Evolutionary conservation across 2,329 filamentous ascomycete genomes (phyloP).

Genomic region (Aspergillus unguis): DNA sequence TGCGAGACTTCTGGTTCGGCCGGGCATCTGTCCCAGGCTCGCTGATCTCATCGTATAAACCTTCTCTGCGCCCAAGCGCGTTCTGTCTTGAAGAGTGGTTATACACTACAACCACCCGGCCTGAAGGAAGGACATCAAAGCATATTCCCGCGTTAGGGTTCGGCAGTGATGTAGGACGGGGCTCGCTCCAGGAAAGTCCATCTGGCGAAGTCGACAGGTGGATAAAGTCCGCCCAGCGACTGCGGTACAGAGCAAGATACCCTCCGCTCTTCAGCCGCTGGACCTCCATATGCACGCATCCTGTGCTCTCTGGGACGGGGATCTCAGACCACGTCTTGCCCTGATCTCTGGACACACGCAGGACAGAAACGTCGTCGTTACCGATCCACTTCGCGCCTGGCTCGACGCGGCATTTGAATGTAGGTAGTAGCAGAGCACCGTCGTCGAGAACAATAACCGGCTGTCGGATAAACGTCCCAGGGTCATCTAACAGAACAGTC

Average conservation of each 20-base stretch:
- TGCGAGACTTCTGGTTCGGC: not conserved
- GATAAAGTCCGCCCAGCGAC: conserved; percentile 7
- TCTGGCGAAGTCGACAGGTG: not conserved
- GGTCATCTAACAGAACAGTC: not conserved
- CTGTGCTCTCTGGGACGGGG: not conserved
- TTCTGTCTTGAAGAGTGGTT: conserved; percentile 3
- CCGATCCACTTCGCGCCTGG: conserved; percentile 5
- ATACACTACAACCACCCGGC: conserved; percentile 1
- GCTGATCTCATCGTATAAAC: conserved; percentile 1
- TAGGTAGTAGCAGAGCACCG: not conserved
- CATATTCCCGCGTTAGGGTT: conserved; percentile 8
- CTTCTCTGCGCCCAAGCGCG: not conserved
- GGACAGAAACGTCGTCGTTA: conserved; percentile 3
- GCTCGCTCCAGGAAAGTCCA: conserved; percentile 1
- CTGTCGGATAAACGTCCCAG: conserved; percentile 7
- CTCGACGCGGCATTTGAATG: conserved; percentile 5
- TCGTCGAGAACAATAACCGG: not conserved
- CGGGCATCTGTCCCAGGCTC: not conserved
- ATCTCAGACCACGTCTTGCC: conserved; percentile 2
- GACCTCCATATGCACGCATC: conserved; percentile 8
- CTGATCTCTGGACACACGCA: not conserved
- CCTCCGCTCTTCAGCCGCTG: not conserved
- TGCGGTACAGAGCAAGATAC: conserved; percentile 4
- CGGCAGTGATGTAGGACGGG: not conserved
- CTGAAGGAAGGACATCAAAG: conserved; percentile 7